Conservation (phyloP, 2,329 filamentous ascomycete species). For the Nannizziopsis arthrosporioides region DNA sequence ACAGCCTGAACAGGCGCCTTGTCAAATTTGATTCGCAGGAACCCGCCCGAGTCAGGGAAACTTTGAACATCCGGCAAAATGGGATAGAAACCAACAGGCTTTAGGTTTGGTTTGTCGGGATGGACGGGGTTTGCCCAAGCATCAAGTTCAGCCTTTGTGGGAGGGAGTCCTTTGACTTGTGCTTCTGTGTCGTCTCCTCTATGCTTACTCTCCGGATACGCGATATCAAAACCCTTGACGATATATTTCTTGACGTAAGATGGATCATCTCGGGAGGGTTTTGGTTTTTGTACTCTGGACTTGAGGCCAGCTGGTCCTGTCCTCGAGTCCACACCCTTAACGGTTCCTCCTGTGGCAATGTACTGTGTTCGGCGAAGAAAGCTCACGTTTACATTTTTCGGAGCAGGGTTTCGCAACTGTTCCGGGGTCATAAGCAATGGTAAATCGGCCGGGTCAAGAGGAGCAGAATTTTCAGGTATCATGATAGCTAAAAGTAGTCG, state of each 20-base stretch:
- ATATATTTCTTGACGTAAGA: slow-evolving; percentile 50
- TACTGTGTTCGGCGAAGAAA: slow-evolving; percentile 96
- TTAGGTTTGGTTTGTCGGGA: slow-evolving; percentile 46
- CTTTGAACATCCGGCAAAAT: slow-evolving; percentile 51
- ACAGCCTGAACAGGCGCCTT: slow-evolving; percentile 44
- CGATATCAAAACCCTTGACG: slow-evolving; percentile 53
- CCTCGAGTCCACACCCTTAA: slow-evolving; percentile 25
- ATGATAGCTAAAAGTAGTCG: slow-evolving; percentile 58
- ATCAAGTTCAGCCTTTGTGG: slow-evolving; percentile 43
- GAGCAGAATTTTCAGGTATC: slow-evolving; percentile 57
- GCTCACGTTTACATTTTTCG: slow-evolving; percentile 65
- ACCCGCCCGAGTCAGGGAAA: slow-evolving; percentile 47
- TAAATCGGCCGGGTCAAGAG: slow-evolving; percentile 72
- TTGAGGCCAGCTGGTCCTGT: slow-evolving; percentile 17
- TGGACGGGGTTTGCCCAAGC: slow-evolving; percentile 51
- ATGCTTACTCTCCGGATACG: slow-evolving; percentile 50
- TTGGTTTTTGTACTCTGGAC: slow-evolving; percentile 24
- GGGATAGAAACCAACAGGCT: slow-evolving; percentile 49
- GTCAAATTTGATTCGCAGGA: slow-evolving; percentile 50
- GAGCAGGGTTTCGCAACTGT: slow-evolving; percentile 71
- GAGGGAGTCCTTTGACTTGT: slow-evolving; percentile 43
- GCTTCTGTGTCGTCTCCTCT: slow-evolving; percentile 44
- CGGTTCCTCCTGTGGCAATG: slow-evolving; percentile 43
- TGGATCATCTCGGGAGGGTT: slow-evolving; percentile 43
- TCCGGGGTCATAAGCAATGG: slow-evolving; percentile 71